Conservation (phyloP, 306 rosid species). For the Vigna nakashimae region DNA sequence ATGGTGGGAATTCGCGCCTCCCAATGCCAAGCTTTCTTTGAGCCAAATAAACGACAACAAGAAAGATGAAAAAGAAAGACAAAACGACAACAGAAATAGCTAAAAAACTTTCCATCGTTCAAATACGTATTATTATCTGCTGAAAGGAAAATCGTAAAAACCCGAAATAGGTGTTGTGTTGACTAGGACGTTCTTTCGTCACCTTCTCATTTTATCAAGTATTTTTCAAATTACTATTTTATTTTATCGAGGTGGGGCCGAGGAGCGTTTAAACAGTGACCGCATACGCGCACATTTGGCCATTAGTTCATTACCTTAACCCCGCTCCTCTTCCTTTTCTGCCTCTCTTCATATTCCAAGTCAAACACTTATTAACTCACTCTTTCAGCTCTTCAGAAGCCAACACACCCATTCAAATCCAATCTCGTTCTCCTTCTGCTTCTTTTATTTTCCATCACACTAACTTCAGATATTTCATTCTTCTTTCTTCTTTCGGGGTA, state of each 20-base stretch:
- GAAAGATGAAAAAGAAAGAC: neutral
- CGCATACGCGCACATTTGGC: slow-evolving; percentile 38
- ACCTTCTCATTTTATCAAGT: neutral
- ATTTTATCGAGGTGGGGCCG: slow-evolving; percentile 47
- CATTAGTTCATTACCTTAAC: slow-evolving; percentile 17
- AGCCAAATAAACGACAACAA: slow-evolving; percentile 25
- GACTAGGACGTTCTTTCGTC: slow-evolving; percentile 14
- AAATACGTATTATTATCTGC: slow-evolving; percentile 1
- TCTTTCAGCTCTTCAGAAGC: slow-evolving; percentile 26
- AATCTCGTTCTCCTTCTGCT: neutral
- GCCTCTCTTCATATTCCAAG: slow-evolving; percentile 12
- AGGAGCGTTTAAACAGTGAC: slow-evolving; percentile 62
- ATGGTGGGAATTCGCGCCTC: neutral
- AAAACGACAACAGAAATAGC: slow-evolving; percentile 24
- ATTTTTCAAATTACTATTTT: neutral
- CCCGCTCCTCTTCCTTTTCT: slow-evolving; percentile 38
- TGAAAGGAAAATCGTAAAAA: neutral
- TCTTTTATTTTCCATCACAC: neutral
- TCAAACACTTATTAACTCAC: slow-evolving; percentile 23
- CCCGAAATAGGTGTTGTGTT: neutral
- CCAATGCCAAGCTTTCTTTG: neutral
- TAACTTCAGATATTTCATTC: neutral
- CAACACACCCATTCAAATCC: slow-evolving; percentile 32
- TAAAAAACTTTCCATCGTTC: neutral
- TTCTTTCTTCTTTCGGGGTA: slow-evolving; percentile 35